phyloP scores from a whole-genome alignment of 768 basidiomycete species.

The Xerocomus potaroensis region DNA sequence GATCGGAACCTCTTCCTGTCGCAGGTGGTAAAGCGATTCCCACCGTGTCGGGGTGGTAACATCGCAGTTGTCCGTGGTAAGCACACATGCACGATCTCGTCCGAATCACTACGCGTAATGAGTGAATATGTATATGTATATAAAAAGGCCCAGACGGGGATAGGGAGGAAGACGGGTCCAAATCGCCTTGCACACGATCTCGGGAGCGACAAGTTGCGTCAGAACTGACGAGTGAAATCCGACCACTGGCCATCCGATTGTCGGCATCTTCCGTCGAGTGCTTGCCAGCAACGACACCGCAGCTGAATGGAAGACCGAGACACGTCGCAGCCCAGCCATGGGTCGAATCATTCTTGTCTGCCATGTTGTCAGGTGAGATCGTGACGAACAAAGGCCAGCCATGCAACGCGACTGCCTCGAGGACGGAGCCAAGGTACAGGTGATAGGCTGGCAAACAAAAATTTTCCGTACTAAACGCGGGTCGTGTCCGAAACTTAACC shows the following conservation, averaged over 20 bases:
- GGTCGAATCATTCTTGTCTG: conserved; percentile 1
- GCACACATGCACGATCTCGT: conserved; percentile 8
- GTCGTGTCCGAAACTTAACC: conserved; percentile 27
- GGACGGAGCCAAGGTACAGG: conserved; percentile 30
- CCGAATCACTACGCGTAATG: conserved; percentile 2
- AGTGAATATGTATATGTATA: conserved; percentile 6
- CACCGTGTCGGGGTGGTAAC: conserved; percentile 4
- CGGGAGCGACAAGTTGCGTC: conserved; percentile 24
- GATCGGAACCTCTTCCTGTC: conserved; percentile 16
- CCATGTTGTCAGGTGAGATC: conserved; percentile 14
- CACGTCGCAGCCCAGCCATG: conserved; percentile 6
- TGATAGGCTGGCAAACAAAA: conserved; percentile 23
- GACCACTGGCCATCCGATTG: conserved; percentile 2
- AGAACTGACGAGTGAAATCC: conserved; percentile 3
- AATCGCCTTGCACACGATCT: conserved; percentile 19
- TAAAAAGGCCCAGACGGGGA: conserved; percentile 15
- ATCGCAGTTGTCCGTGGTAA: conserved; percentile 4
- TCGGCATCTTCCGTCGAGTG: conserved; percentile 10
- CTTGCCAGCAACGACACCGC: no score
- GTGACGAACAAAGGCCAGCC: conserved; percentile 14
- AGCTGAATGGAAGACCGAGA: background rate
- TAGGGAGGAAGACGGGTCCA: conserved; percentile 9
- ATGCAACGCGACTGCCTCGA: conserved; percentile 34
- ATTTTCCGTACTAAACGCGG: conserved; percentile 26
- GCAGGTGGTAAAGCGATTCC: conserved; percentile 13